Evolutionary conservation across 1,284 basidiomycete species (phyloP).

Genomic region (Veloboletus limbatus): DNA sequence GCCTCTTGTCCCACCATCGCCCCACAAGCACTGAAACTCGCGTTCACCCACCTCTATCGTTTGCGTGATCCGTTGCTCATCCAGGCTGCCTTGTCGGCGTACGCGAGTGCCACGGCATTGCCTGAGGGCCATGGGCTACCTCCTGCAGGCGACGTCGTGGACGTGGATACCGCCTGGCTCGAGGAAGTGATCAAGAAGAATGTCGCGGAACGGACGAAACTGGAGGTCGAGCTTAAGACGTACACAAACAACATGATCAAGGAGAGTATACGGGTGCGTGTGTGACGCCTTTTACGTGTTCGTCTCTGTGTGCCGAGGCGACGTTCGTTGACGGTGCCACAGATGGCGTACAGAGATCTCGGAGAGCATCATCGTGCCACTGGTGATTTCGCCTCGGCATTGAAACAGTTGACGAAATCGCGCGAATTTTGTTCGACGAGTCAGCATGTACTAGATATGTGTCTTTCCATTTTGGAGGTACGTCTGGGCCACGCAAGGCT

Average conservation of each 20-base stretch:
- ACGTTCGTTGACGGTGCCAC: not conserved
- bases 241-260: constrained; percentile 92
- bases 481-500: not conserved
- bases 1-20: constrained; percentile 62
- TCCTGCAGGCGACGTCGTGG: constrained; percentile 43
- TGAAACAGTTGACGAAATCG: constrained; percentile 80
- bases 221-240: constrained; percentile 87
- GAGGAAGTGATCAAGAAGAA: constrained; percentile 62
- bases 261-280: constrained; percentile 79
- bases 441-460: constrained; percentile 85
- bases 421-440: constrained; percentile 85
- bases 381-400: constrained; percentile 66
- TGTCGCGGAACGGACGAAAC: constrained; percentile 61
- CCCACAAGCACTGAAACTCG: constrained; percentile 62
- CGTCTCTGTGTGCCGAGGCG: not conserved
- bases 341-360: constrained; percentile 82
- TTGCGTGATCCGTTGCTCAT: constrained; percentile 62
- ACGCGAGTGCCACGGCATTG: constrained; percentile 48
- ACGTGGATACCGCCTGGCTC: constrained; percentile 61
- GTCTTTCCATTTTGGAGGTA: constrained; percentile 76
- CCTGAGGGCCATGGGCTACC: constrained; percentile 45
- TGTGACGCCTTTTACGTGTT: no score
- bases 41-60: constrained; percentile 58
- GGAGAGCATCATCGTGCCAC: constrained; percentile 69
- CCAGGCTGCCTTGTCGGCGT: constrained; percentile 50